Percentiles rank a stretch among this genome's conserved stretches.
Evolutionary conservation across 306 rosid species (phyloP).

Genomic region (Cicer bijugum): DNA sequence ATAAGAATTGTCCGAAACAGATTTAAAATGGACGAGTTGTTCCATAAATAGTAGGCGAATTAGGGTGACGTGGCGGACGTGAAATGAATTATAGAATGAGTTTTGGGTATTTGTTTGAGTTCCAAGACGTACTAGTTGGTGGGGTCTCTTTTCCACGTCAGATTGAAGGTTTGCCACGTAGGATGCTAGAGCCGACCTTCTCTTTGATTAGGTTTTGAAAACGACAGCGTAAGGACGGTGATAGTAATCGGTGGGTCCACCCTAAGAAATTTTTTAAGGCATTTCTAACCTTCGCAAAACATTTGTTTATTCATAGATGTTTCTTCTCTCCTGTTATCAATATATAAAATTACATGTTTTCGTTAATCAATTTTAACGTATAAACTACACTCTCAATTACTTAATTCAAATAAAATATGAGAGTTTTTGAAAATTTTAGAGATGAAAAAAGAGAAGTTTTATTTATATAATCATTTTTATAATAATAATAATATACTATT

Average conservation of each 20-base stretch:
- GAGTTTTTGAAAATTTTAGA: too few species aligned
- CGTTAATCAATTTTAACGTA: too few species aligned
- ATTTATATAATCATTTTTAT: too few species aligned
- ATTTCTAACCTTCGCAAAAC: neutral
- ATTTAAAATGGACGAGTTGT: neutral
- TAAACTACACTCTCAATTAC: too few species aligned
- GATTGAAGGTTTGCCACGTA: constrained; percentile 26
- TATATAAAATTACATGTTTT: too few species aligned
- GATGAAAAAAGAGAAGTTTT: too few species aligned
- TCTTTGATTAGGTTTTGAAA: constrained; percentile 38
- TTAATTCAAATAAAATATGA: too few species aligned
- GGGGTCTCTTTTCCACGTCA: constrained; percentile 50
- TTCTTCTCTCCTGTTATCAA: too few species aligned
- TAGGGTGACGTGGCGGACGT: constrained; percentile 62
- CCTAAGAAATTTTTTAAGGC: neutral
- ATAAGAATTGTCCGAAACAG: constrained; percentile 1
- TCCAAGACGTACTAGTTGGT: constrained; percentile 49
- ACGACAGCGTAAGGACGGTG: constrained; percentile 43
- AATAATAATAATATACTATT: too few species aligned
- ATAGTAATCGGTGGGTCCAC: neutral
- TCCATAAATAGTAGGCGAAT: constrained; percentile 40
- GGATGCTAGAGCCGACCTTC: constrained; percentile 33
- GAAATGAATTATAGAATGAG: constrained; percentile 43
- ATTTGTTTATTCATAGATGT: too few species aligned
- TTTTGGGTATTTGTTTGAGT: constrained; percentile 47